Base-by-base conservation (phyloP, 768 basidiomycete species). In the Pisolithus marmoratus region DNA sequence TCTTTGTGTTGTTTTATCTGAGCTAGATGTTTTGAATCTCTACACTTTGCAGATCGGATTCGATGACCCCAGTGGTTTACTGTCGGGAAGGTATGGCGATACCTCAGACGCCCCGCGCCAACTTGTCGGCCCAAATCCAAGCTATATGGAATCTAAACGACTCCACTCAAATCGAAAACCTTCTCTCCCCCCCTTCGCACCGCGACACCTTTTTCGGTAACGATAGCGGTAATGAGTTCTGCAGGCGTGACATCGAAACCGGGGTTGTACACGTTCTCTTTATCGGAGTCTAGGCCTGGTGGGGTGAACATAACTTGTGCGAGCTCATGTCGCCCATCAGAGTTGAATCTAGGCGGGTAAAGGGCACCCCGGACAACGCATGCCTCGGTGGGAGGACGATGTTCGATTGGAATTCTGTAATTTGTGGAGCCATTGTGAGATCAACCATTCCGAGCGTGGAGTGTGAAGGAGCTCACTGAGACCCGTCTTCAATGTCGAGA, bases 211-310 rank as follows among this genome's bases (percentile, higher is more conserved):
- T 88, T 92, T 72, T 98, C 95, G 2, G 94, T 97, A 12, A 94
- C 93, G 47, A 98, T 88, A 27, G 89, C 90, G n/a, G 85, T 89
- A 56, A 98, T 96, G 40, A 97, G 73, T 53, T 89, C 86, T 2
- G 94, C 91, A 1, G 94, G 94, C 0, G 95, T 97, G 15, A 98
- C 93, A 64, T 98, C 95, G 69, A 97, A 98, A 56, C 90, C 91
- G 1, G 95, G 94, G 67, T 96, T 98, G 67, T 94, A 95, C 38
- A 91, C 72, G 11, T 61, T 71, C 2, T 53, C 64, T 38, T 46
- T 9, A 8, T 47, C 29, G 8, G 29, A 20, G 42, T 80, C 74
- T 26, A 85, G 63, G 14, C 74, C 76, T 20, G 71, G 65, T 0
- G 94, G 92, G 0, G 93, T 93, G 55, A 94, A 82, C 79, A 92